Base-by-base conservation (phyloP, 345 rosid genomes). In the Syzygium jambos region DNA sequence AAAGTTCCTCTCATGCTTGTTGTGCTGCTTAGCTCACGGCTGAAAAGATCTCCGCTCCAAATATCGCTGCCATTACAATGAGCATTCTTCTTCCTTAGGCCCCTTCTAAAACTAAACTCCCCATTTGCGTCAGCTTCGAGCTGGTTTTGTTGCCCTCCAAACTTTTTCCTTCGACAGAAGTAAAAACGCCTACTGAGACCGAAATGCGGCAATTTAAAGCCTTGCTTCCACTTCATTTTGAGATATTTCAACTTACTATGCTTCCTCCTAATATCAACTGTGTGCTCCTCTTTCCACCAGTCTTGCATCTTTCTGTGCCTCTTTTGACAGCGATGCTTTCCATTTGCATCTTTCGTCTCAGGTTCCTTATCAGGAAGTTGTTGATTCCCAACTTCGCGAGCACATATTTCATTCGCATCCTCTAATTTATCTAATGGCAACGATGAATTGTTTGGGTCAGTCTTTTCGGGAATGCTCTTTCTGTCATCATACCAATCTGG, bases 1-100 rank as follows among this genome's bases (percentile, higher is more conserved):
- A 98, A 84, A 29, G 99, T 98, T 2, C 99, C 99, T 91, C 98
- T 95, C 99, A 98, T 95, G 94, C 99, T 96, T 5, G 99, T 98
- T 21, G 99, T 98, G 96, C 99, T 98, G 92, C 99, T 98, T 68
- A 98, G 91, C 89, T 98, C 99, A 0, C 98, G 96, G 87, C 99
- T 98, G 78, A 94, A 94, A 80, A 96, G 93, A 92, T 98, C 99
- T 2, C 99, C 98, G 63, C 99, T 98, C 98, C 97, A 95, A 98
- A 96, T 94, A 53, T 98, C 99, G 85, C 99, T 96, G 80, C 96
- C 98, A 38, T 89, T 52, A 51, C 96, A 94, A 68, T 56, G 92
- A 17, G 84, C 87, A 83, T 91, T 92, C 88, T 91, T 93, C 85
- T 89, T 95, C 90, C 91, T 93, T 95, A 96, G 95, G 4, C 98